A percentile compares a stretch with the other conserved stretches of the same genome.
phyloP scores from a whole-genome alignment of 2,329 filamentous ascomycete species.

The Ophiocordyceps unilateralis region DNA sequence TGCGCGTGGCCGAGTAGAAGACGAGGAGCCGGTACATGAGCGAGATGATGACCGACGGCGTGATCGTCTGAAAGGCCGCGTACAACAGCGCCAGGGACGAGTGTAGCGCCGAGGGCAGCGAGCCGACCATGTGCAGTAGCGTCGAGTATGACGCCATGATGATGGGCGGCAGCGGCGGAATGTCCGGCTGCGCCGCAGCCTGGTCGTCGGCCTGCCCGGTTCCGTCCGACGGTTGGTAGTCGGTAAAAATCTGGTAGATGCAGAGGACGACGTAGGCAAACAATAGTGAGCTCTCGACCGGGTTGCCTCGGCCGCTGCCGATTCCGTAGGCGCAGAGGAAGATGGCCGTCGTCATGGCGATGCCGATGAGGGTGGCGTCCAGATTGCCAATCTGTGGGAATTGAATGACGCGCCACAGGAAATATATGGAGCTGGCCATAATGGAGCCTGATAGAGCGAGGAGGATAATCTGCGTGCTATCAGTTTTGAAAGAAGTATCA shows the following conservation, averaged over 20 bases:
- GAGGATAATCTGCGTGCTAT: slow-evolving; percentile 54
- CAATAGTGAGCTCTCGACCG: slow-evolving; percentile 83
- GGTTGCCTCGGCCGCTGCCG: slow-evolving; percentile 81
- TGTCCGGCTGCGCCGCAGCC: slow-evolving; percentile 53
- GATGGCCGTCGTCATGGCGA: slow-evolving; percentile 79
- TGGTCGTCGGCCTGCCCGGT: slow-evolving; percentile 33
- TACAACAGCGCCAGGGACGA: slow-evolving; percentile 74
- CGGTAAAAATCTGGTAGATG: slow-evolving; percentile 98
- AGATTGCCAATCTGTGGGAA: slow-evolving; percentile 89
- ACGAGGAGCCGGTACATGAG: slow-evolving; percentile 87
- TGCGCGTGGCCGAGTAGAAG: slow-evolving; percentile 86
- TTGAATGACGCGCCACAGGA: slow-evolving; percentile 84
- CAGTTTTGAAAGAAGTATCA: not conserved
- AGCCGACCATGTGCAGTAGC: slow-evolving; percentile 65
- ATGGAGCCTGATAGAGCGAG: slow-evolving; percentile 78
- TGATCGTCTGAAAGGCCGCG: slow-evolving; percentile 88
- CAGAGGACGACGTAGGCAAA: slow-evolving; percentile 98
- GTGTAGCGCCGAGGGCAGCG: slow-evolving; percentile 67
- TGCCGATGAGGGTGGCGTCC: slow-evolving; percentile 82
- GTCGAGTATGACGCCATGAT: slow-evolving; percentile 98
- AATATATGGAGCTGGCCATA: slow-evolving; percentile 88
- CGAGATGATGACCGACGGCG: slow-evolving; percentile 88
- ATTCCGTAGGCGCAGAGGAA: slow-evolving; percentile 92
- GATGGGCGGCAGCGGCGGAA: slow-evolving; percentile 89
- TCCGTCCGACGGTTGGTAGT: slow-evolving; percentile 73